Conservation (phyloP, 1,284 basidiomycete genomes). For the Cryptococcus amylolentus region DNA sequence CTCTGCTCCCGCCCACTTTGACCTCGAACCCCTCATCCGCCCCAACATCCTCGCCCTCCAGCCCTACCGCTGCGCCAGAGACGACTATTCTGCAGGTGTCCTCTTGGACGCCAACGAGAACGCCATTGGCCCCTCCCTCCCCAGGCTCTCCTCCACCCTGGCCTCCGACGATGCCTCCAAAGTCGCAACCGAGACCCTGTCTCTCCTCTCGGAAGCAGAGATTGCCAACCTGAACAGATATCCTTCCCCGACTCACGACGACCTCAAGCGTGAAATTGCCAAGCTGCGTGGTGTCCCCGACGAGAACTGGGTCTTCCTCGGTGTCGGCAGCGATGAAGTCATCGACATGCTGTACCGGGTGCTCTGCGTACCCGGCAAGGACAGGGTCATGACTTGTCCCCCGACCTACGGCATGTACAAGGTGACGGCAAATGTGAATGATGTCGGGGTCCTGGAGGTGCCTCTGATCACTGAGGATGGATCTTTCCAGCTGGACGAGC, state of each 20-base stretch:
- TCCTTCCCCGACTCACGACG: slow-evolving; percentile 54
- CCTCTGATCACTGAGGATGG: slow-evolving; percentile 71
- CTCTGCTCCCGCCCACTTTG: slow-evolving; percentile 68
- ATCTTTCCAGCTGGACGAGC: slow-evolving; percentile 72
- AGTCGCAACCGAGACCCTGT: slow-evolving; percentile 29
- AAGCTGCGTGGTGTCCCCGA: slow-evolving; percentile 64
- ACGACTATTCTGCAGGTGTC: slow-evolving; percentile 90
- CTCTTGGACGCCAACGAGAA: slow-evolving; percentile 99
- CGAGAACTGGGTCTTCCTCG: slow-evolving; percentile 78
- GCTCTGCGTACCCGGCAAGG: slow-evolving; percentile 73
- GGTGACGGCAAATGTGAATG: slow-evolving; percentile 93
- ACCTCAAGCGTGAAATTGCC: slow-evolving; percentile 75
- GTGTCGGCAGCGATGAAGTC: slow-evolving; percentile 95
- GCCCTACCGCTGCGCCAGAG: slow-evolving; percentile 93
- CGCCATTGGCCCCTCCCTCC: slow-evolving; percentile 81
- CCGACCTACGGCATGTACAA: slow-evolving; percentile 99
- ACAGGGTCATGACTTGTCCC: slow-evolving; percentile 81
- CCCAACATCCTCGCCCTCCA: slow-evolving; percentile 88
- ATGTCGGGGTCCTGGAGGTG: slow-evolving; percentile 77
- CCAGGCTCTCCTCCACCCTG: slow-evolving; percentile 21
- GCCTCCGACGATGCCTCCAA: background rate
- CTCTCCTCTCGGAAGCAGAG: slow-evolving; percentile 37
- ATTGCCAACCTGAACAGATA: slow-evolving; percentile 49
- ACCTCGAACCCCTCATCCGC: slow-evolving; percentile 77
- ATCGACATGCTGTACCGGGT: slow-evolving; percentile 93